phyloP scores from a whole-genome alignment of 164 flowering plant genomes.

The Echeveria elegans region DNA sequence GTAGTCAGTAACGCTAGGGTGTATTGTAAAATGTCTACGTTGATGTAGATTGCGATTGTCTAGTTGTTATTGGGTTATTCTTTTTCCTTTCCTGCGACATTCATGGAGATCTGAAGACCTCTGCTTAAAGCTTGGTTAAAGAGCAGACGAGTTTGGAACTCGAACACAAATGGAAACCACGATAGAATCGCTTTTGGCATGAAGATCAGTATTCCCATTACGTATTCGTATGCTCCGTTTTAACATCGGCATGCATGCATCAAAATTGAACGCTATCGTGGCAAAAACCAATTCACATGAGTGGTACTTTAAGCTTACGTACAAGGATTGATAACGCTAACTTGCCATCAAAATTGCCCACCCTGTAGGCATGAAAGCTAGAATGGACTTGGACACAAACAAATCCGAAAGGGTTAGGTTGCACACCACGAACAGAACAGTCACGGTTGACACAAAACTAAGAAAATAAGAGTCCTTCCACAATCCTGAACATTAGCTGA shows the following conservation, averaged over 20 bases:
- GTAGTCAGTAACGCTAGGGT: background rate
- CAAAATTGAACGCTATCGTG: slow-evolving; percentile 75
- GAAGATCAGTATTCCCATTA: slow-evolving; percentile 79
- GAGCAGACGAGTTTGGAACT: slow-evolving; percentile 86
- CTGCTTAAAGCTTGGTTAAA: slow-evolving; percentile 99
- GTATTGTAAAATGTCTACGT: background rate
- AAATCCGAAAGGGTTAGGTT: slow-evolving; percentile 66
- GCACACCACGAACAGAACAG: slow-evolving; percentile 73
- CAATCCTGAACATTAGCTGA: slow-evolving; percentile 94
- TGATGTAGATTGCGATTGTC: background rate
- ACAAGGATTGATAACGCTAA: background rate
- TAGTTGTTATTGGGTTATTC: background rate
- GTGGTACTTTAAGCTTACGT: background rate
- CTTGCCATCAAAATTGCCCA: slow-evolving; percentile 93
- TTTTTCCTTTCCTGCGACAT: slow-evolving; percentile 79
- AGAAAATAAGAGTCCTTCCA: slow-evolving; percentile 85
- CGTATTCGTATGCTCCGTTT: slow-evolving; percentile 70
- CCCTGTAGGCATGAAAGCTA: slow-evolving; percentile 90
- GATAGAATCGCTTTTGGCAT: slow-evolving; percentile 76
- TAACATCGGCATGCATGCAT: slow-evolving; percentile 53
- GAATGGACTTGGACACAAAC: slow-evolving; percentile 54
- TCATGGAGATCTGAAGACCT: slow-evolving; percentile 98
- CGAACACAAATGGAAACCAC: slow-evolving; percentile 93
- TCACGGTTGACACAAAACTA: slow-evolving; percentile 74
- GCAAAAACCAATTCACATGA: background rate